Evolutionary conservation across 441 rosid genomes (phyloP).

Genomic region (Euphorbia celastroides): DNA sequence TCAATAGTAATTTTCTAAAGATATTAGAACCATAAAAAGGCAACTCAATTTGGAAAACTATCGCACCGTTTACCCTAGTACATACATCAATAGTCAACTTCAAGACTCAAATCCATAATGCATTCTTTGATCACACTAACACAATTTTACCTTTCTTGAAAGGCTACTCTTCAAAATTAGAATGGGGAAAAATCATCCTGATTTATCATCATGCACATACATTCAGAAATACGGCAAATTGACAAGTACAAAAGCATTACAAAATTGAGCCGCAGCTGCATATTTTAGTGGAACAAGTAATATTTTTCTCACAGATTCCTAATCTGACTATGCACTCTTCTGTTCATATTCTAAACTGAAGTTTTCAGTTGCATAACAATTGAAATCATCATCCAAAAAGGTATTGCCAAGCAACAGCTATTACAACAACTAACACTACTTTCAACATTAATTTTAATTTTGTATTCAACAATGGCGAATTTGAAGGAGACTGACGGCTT

Average conservation of each 20-base stretch:
- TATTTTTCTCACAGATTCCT: constrained; percentile 11
- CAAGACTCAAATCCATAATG: no score
- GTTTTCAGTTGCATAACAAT: constrained; percentile 5
- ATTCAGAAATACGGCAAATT: neutral
- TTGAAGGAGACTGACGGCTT: constrained; percentile 14
- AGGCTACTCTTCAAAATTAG: no score
- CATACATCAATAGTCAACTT: no score
- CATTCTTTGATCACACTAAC: no score
- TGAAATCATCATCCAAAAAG: constrained; percentile 25
- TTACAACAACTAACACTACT: constrained; percentile 51
- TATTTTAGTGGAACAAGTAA: constrained; percentile 12
- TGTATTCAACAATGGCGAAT: constrained; percentile 34
- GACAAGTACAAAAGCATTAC: constrained; percentile 8
- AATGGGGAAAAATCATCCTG: no score
- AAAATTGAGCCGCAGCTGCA: constrained; percentile 18
- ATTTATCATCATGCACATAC: neutral
- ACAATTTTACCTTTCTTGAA: no score
- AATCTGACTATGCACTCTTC: constrained; percentile 5
- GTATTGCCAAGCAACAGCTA: constrained; percentile 67
- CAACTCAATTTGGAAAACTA: no score
- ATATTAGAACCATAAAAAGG: no score
- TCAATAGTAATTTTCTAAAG: no score
- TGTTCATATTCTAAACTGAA: constrained; percentile 21
- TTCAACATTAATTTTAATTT: constrained; percentile 59
- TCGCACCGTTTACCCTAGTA: no score